phyloP scores from a whole-genome alignment of 495 filamentous ascomycete species.

The Hypomontagnella submonticulosa region DNA sequence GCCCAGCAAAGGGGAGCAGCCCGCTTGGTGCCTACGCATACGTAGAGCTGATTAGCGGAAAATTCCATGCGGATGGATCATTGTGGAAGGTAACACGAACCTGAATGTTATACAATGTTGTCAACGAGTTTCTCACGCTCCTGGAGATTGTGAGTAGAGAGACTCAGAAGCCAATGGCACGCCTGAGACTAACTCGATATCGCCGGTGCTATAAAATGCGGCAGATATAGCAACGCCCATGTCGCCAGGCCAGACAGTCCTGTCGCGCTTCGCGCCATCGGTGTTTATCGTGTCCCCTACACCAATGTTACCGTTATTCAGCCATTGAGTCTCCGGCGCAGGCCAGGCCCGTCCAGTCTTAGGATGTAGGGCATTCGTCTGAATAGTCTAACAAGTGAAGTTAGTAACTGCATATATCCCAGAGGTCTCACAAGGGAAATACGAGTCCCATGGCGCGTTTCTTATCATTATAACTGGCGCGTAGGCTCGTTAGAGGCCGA shows the following conservation, averaged over 20 bases:
- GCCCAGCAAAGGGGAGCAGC: slow-evolving; percentile 63
- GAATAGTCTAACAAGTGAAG: slow-evolving; percentile 55
- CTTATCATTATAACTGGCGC: no score
- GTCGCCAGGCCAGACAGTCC: slow-evolving; percentile 68
- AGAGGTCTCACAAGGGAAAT: no score
- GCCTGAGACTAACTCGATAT: slow-evolving; percentile 55
- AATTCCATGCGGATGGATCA: not conserved
- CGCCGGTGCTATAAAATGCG: slow-evolving; percentile 67
- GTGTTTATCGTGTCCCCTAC: slow-evolving; percentile 56
- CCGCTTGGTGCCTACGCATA: slow-evolving; percentile 40
- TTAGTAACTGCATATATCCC: no score
- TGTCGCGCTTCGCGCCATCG: slow-evolving; percentile 69
- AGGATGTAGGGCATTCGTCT: slow-evolving; percentile 67
- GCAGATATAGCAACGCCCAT: slow-evolving; percentile 70
- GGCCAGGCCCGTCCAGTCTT: slow-evolving; percentile 65
- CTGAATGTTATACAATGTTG: slow-evolving; percentile 69
- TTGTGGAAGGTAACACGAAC: slow-evolving; percentile 38
- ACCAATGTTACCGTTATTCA: slow-evolving; percentile 63
- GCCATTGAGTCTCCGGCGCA: slow-evolving; percentile 62
- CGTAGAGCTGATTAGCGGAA: slow-evolving; percentile 31
- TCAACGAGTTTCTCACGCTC: slow-evolving; percentile 69
- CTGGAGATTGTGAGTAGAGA: slow-evolving; percentile 29
- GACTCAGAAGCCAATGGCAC: not conserved
- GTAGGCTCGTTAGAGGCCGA: no score
- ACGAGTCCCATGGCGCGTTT: no score